A percentile compares a stretch with the other conserved stretches of the same genome.
These are phyloP conservation scores for Trichoderma gamsii DNA, from an alignment of 495 filamentous ascomycete species.

Conservation along the genomic window DNA sequence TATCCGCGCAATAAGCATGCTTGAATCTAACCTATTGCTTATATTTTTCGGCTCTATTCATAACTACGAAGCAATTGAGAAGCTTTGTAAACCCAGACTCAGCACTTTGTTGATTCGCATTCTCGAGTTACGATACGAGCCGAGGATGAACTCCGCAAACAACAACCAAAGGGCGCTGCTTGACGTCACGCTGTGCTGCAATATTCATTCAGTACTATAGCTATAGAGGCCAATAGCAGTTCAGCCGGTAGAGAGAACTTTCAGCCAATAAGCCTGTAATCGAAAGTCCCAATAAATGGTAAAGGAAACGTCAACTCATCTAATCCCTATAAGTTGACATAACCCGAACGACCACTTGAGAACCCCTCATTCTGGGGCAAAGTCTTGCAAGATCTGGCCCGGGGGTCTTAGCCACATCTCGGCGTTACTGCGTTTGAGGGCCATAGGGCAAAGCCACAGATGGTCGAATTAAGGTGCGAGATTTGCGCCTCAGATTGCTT, in stretches of 20 bases:
- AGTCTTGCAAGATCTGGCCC: neutral
- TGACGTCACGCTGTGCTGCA: neutral
- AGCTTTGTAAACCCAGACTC: neutral
- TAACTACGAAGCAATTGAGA: neutral
- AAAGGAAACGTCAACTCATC: neutral
- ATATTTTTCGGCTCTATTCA: neutral
- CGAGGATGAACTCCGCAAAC: neutral
- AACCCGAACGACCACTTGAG: neutral
- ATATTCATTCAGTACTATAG: neutral
- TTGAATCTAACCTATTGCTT: neutral
- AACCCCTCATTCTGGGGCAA: neutral
- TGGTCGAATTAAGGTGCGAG: neutral
- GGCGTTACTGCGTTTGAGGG: neutral
- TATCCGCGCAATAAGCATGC: no score
- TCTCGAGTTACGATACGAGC: neutral
- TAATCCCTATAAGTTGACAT: neutral
- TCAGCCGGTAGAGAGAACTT: no score
- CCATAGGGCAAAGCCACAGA: neutral
- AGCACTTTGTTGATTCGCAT: neutral
- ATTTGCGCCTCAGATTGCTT: neutral
- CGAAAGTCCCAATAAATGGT: neutral
- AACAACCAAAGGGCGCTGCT: neutral
- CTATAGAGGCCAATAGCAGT: neutral
- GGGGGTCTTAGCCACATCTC: neutral
- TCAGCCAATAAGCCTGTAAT: neutral